A percentile compares a stretch with the other conserved stretches of the same genome.
These are phyloP conservation scores for Peltaster fructicola DNA, from an alignment of 2,329 filamentous ascomycete species.

Conservation along the genomic window DNA sequence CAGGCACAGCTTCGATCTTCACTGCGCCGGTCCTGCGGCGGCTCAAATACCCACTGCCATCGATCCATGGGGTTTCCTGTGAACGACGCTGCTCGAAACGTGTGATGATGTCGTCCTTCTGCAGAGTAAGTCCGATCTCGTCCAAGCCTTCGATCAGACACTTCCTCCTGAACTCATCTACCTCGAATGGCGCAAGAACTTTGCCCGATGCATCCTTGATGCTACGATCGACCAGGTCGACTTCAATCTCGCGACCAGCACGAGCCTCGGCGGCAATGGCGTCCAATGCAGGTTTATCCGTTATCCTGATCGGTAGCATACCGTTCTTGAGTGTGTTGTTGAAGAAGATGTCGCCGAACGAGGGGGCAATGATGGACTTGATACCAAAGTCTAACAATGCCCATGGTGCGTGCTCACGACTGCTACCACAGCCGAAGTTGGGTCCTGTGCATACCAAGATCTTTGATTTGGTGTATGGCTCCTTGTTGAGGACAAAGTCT, in stretches of 20 bases:
- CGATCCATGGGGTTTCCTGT: slow-evolving; percentile 71
- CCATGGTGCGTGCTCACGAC: slow-evolving; percentile 92
- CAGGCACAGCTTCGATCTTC: slow-evolving; percentile 46
- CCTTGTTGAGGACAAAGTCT: slow-evolving; percentile 77
- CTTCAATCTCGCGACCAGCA: slow-evolving; percentile 67
- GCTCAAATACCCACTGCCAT: slow-evolving; percentile 65
- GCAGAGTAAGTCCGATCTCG: slow-evolving; percentile 88
- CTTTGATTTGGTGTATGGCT: slow-evolving; percentile 67
- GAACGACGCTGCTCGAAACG: slow-evolving; percentile 66
- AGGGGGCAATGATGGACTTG: slow-evolving; percentile 78
- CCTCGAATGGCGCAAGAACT: slow-evolving; percentile 61
- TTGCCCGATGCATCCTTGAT: slow-evolving; percentile 62
- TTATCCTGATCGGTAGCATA: slow-evolving; percentile 76
- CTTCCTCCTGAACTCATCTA: slow-evolving; percentile 88
- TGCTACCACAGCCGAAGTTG: slow-evolving; percentile 91
- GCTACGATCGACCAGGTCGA: slow-evolving; percentile 71
- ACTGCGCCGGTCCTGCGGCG: slow-evolving; percentile 38
- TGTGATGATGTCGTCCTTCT: slow-evolving; percentile 75
- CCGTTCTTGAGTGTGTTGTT: slow-evolving; percentile 99
- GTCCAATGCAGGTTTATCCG: slow-evolving; percentile 47
- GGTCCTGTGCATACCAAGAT: slow-evolving; percentile 80
- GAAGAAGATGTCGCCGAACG: slow-evolving; percentile 87
- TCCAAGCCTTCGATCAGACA: slow-evolving; percentile 86
- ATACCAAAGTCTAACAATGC: slow-evolving; percentile 93
- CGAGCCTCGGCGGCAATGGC: slow-evolving; percentile 59